Conservation (phyloP, 164 flowering plant genomes). For the Vitis amurensis region DNA sequence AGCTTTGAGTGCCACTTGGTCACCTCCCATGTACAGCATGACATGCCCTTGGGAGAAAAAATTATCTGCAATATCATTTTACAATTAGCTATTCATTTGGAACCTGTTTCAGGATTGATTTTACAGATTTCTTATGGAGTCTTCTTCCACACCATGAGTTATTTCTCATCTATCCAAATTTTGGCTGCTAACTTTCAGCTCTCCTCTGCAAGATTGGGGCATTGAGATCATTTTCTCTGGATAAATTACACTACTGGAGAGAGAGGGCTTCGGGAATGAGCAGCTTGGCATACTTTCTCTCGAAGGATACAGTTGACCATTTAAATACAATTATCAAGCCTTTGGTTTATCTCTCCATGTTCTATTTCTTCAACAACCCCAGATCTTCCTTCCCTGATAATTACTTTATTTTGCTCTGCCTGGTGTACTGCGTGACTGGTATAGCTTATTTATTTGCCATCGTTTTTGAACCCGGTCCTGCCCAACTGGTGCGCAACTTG, state of each 20-base stretch:
- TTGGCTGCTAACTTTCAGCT: constrained; percentile 48
- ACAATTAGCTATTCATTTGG: too few relatives aligned
- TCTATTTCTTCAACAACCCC: constrained; percentile 97
- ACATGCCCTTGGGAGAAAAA: not conserved
- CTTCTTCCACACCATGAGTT: not conserved
- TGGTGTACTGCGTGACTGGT: constrained; percentile 95
- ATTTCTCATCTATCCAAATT: constrained; percentile 11
- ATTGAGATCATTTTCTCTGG: constrained; percentile 84
- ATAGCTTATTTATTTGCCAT: constrained; percentile 86
- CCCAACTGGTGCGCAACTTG: constrained; percentile 72
- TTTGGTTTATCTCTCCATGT: constrained; percentile 91
- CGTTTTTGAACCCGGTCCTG: constrained; percentile 73
- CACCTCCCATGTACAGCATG: not conserved
- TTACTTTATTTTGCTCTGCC: constrained; percentile 73
- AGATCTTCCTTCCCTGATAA: constrained; percentile 80
- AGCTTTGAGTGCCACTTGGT: not conserved
- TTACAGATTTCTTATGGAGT: not conserved
- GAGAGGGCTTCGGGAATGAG: constrained; percentile 93
- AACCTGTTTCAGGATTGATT: not conserved
- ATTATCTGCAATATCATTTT: too few relatives aligned
- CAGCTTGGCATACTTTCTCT: constrained; percentile 78
- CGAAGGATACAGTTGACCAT: constrained; percentile 87
- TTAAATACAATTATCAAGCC: constrained; percentile 86
- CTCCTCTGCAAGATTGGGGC: constrained; percentile 85
- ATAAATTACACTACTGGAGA: constrained; percentile 89